Percentiles rank a stretch among this genome's conserved stretches.
Evolutionary conservation across 2,329 filamentous ascomycete genomes (phyloP).

Genomic region (Aureobasidium mangrovei): DNA sequence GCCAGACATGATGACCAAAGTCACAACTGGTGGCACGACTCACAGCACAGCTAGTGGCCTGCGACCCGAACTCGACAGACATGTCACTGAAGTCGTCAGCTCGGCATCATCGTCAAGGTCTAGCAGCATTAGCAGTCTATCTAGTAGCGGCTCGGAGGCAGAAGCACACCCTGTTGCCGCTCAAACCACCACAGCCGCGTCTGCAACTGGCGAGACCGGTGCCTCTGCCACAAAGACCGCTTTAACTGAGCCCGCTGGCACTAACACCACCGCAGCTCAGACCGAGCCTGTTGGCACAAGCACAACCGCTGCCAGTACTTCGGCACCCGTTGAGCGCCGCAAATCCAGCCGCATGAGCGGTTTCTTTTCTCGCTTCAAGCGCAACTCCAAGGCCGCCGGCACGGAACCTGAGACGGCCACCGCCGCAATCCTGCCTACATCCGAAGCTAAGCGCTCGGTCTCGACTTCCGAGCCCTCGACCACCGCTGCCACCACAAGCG

Average conservation of each 20-base stretch:
- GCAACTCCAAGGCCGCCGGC: constrained; percentile 27
- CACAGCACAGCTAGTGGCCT: constrained; percentile 4
- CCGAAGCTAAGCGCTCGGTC: constrained; percentile 39
- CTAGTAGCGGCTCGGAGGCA: constrained; percentile 16
- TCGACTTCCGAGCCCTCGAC: constrained; percentile 17
- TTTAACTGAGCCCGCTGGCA: background rate
- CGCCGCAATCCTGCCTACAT: constrained; percentile 44
- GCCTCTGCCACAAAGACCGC: background rate
- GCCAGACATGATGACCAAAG: constrained; percentile 2
- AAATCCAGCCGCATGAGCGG: constrained; percentile 26
- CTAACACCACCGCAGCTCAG: background rate
- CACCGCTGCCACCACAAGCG: background rate
- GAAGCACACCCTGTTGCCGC: background rate
- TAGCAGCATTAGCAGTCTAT: constrained; percentile 5
- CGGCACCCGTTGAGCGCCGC: constrained; percentile 14
- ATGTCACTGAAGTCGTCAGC: constrained; percentile 24
- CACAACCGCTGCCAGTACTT: constrained; percentile 2
- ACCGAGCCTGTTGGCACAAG: background rate
- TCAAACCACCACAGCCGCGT: background rate
- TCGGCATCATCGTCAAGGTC: constrained; percentile 15
- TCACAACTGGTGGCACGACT: background rate
- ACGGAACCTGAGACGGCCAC: constrained; percentile 17
- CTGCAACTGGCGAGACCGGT: background rate
- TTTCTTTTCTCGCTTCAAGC: constrained; percentile 32
- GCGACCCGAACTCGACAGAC: constrained; percentile 24